phyloP scores from a whole-genome alignment of 2,329 filamentous ascomycete genomes.

The Hypocreales sp. region DNA sequence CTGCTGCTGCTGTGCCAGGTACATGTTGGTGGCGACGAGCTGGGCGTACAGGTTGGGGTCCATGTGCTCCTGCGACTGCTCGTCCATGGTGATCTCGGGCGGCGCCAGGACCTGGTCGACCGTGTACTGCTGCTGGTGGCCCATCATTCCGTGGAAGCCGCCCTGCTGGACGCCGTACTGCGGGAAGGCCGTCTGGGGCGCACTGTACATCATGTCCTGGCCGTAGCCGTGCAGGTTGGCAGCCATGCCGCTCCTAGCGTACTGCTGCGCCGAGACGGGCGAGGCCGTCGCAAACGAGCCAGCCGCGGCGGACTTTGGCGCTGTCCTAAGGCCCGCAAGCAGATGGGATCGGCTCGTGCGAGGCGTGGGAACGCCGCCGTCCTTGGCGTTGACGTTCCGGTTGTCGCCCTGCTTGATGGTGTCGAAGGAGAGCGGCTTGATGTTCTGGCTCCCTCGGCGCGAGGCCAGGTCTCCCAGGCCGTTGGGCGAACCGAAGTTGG shows the following conservation, averaged over 20 bases:
- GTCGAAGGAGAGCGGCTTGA: slow-evolving; percentile 80
- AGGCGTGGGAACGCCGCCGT: slow-evolving; percentile 61
- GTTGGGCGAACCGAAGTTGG: slow-evolving; percentile 55
- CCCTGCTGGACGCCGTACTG: slow-evolving; percentile 22
- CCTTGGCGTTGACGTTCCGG: slow-evolving; percentile 47
- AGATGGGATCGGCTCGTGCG: slow-evolving; percentile 91
- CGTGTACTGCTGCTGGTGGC: slow-evolving; percentile 44
- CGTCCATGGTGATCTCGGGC: slow-evolving; percentile 61
- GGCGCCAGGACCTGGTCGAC: slow-evolving; percentile 83
- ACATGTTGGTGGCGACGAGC: slow-evolving; percentile 79
- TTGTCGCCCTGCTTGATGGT: slow-evolving; percentile 48
- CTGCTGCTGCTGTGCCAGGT: slow-evolving; percentile 88
- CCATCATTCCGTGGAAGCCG: slow-evolving; percentile 15
- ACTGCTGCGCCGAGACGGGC: slow-evolving; percentile 22
- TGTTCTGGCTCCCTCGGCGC: slow-evolving; percentile 65
- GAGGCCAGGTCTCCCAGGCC: slow-evolving; percentile 74
- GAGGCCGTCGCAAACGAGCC: slow-evolving; percentile 48
- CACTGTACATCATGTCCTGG: slow-evolving; percentile 27
- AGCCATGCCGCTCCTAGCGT: slow-evolving; percentile 26
- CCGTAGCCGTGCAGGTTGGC: slow-evolving; percentile 28
- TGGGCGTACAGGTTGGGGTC: slow-evolving; percentile 81
- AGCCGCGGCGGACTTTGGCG: slow-evolving; percentile 70
- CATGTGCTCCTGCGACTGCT: slow-evolving; percentile 55
- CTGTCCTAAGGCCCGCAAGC: slow-evolving; percentile 82
- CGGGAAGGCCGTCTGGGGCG: slow-evolving; percentile 43